These are phyloP conservation scores for Cenococcum geophilum DNA, from an alignment of 495 filamentous ascomycete genomes.

Conservation along the genomic window DNA sequence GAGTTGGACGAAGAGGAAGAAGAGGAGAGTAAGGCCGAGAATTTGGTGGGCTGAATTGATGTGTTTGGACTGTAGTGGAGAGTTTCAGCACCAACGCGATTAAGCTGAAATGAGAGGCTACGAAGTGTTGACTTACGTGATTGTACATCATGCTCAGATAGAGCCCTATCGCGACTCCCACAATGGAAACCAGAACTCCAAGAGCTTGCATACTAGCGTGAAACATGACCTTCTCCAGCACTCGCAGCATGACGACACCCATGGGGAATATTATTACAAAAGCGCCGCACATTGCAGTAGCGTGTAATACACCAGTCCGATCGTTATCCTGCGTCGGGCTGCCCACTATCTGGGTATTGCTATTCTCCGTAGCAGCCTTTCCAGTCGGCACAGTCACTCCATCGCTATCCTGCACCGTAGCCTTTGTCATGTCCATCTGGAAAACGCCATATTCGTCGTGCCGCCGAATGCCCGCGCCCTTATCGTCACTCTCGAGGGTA, in stretches of 20 bases:
- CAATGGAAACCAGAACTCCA: conserved; percentile 41
- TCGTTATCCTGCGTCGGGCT: conserved; percentile 29
- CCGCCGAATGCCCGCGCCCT: conserved; percentile 43
- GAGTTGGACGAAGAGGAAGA: conserved; percentile 46
- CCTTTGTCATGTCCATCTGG: conserved; percentile 47
- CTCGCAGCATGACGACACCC: conserved; percentile 48
- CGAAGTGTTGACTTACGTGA: conserved; percentile 37
- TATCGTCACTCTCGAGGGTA: conserved; percentile 39
- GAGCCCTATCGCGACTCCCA: conserved; percentile 49
- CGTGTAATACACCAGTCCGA: conserved; percentile 45
- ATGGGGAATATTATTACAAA: conserved; percentile 52
- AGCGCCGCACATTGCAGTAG: conserved; percentile 46
- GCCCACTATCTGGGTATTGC: conserved; percentile 6
- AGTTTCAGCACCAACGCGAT: not conserved
- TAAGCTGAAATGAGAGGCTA: not conserved
- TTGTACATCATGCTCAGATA: conserved; percentile 48
- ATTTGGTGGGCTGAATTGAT: conserved; percentile 54
- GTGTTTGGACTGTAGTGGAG: conserved; percentile 42
- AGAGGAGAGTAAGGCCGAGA: conserved; percentile 49
- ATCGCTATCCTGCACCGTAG: conserved; percentile 35
- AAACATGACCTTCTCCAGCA: conserved; percentile 44
- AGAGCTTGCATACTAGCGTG: conserved; percentile 47
- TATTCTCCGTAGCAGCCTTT: conserved; percentile 8
- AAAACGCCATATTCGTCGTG: conserved; percentile 53
- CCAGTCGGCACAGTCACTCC: conserved; percentile 15